Evolutionary conservation across 345 rosid species (phyloP).

Genomic region (Microcos paniculata): DNA sequence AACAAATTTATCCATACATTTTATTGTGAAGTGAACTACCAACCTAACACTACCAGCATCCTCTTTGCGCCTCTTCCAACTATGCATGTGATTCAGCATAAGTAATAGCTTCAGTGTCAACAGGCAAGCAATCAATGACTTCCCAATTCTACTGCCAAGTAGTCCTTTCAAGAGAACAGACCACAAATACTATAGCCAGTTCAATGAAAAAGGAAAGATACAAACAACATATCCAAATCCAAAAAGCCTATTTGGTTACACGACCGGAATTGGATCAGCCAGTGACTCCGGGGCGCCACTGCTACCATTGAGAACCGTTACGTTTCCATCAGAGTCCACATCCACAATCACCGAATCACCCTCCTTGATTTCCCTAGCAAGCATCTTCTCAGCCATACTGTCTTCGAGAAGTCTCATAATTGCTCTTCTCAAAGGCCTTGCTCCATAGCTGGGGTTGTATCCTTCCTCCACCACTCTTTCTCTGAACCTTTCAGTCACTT

Average conservation of each 20-base stretch:
- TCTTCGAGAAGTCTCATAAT: slow-evolving; percentile 95
- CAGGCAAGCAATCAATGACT: slow-evolving; percentile 6
- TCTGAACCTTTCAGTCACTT: slow-evolving; percentile 87
- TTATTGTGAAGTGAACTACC: neutral
- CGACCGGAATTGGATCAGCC: slow-evolving; percentile 50
- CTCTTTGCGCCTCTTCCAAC: neutral
- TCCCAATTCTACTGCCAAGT: slow-evolving; percentile 18
- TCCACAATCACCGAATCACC: slow-evolving; percentile 93
- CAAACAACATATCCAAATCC: slow-evolving; percentile 29
- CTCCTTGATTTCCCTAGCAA: slow-evolving; percentile 84
- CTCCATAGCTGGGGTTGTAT: slow-evolving; percentile 93
- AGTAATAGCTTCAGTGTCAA: slow-evolving; percentile 16
- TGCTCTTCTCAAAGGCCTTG: slow-evolving; percentile 94
- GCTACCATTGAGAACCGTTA: slow-evolving; percentile 80
- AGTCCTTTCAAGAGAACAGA: slow-evolving; percentile 29
- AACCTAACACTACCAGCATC: neutral
- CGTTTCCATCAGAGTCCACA: slow-evolving; percentile 77
- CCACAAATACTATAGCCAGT: slow-evolving; percentile 25
- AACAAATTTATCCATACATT: neutral
- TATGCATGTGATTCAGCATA: neutral
- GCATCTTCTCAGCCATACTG: slow-evolving; percentile 99
- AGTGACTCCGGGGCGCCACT: slow-evolving; percentile 60
- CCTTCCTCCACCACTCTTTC: slow-evolving; percentile 97
- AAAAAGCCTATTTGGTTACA: slow-evolving; percentile 27
- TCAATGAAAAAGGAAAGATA: slow-evolving; percentile 18